Percentiles rank a stretch among this genome's conserved stretches.
Conservation (phyloP, 2,329 filamentous ascomycete genomes). For the Thielaviopsis cerberus region DNA sequence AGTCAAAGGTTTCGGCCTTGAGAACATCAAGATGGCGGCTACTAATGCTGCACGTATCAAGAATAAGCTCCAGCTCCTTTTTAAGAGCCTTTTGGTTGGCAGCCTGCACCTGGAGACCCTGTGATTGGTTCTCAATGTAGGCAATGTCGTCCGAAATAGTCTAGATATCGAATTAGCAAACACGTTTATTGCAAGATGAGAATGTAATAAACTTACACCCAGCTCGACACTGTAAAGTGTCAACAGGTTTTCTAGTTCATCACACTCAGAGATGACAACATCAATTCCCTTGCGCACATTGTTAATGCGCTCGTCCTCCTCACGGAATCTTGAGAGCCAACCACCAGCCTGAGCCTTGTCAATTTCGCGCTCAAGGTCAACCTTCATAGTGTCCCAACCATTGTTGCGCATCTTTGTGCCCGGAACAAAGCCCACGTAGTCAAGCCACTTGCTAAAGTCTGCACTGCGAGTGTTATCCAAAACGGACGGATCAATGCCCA, state of each 20-base stretch:
- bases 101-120: conserved; percentile 90
- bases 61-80: conserved; percentile 70
- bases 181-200: not conserved
- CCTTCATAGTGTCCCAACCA: conserved; percentile 62
- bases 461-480: conserved; percentile 51
- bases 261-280: conserved; percentile 79
- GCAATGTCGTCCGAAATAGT: conserved; percentile 89
- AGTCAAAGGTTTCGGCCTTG: conserved; percentile 53
- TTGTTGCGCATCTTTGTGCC: conserved; percentile 56
- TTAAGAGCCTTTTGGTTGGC: conserved; percentile 90
- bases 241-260: conserved; percentile 83
- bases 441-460: conserved; percentile 66
- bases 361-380: conserved; percentile 70
- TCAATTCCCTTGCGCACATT: conserved; percentile 76
- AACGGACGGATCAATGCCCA: conserved; percentile 62
- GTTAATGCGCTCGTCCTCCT: conserved; percentile 77
- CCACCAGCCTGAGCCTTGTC: conserved; percentile 81
- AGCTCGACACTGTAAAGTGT: conserved; percentile 91
- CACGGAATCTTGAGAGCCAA: conserved; percentile 68
- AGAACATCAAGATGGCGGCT: conserved; percentile 51
- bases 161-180: conserved; percentile 23
- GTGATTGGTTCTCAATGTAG: conserved; percentile 91
- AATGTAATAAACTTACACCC: conserved; percentile 39
- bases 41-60: conserved; percentile 75
- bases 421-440: conserved; percentile 74